Percentiles rank a stretch among this genome's conserved stretches.
These are phyloP conservation scores for Cornus kousa DNA, from an alignment of 148 eudicot genomes.

Conservation along the genomic window DNA sequence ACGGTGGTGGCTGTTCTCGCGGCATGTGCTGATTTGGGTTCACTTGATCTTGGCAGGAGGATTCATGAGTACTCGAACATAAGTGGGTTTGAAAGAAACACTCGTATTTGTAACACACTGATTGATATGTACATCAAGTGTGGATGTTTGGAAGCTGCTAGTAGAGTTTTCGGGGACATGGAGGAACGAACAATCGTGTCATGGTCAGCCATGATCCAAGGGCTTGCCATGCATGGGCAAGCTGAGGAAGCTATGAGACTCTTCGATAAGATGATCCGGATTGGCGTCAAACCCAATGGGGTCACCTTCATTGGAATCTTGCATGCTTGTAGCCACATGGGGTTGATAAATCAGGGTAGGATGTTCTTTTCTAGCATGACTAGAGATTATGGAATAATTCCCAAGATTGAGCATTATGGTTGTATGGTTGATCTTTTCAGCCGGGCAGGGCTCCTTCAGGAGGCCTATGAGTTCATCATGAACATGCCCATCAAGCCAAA, in stretches of 20 bases:
- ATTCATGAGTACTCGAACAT: constrained; percentile 15
- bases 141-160: constrained; percentile 22
- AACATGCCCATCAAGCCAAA: constrained; percentile 20
- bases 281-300: constrained; percentile 19
- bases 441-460: constrained; percentile 18
- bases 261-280: constrained; percentile 10
- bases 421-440: constrained; percentile 26
- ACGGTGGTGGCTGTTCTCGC: constrained; percentile 23
- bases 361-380: constrained; percentile 17
- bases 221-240: constrained; percentile 18
- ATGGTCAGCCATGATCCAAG: constrained; percentile 23
- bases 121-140: constrained; percentile 24
- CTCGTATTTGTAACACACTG: constrained; percentile 13
- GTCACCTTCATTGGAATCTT: constrained; percentile 18
- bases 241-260: constrained; percentile 19
- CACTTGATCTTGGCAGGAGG: constrained; percentile 17
- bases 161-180: constrained; percentile 10
- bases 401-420: constrained; percentile 22
- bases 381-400: constrained; percentile 15
- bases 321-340: constrained; percentile 25
- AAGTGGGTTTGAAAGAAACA: constrained; percentile 13
- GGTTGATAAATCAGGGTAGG: constrained; percentile 13
- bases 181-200: constrained; percentile 16
- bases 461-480: constrained; percentile 13
- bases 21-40: constrained; percentile 21